Conservation (phyloP, 1,284 basidiomycete species). For the Moesziomyces globuligerus region DNA sequence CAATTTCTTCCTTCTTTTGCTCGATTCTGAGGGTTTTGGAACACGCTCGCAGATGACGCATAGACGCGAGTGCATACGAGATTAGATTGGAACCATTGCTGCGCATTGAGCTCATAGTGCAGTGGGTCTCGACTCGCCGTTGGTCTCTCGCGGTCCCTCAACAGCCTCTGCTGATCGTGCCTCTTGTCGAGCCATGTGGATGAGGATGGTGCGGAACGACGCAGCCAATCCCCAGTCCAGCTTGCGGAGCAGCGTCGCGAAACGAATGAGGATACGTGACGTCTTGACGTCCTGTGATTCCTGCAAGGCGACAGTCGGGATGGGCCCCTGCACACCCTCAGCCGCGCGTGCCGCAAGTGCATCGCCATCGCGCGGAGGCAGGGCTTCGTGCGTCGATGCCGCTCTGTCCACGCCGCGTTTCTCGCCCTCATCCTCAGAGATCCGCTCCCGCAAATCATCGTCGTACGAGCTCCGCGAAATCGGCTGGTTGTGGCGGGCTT, state of each 20-base stretch:
- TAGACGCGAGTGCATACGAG: no score
- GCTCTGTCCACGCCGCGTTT: background rate
- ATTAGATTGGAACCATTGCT: no score
- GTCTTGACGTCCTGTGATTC: background rate
- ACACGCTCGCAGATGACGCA: no score
- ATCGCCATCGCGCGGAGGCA: background rate
- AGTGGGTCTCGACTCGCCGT: background rate
- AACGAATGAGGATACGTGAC: constrained; percentile 10
- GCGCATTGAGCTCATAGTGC: background rate
- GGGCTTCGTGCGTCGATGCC: no score
- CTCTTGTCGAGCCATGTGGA: constrained; percentile 19
- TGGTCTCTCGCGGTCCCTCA: background rate
- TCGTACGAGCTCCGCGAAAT: background rate
- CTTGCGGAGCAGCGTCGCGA: constrained; percentile 7
- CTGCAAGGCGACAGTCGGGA: background rate
- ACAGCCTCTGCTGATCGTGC: background rate
- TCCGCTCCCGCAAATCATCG: background rate
- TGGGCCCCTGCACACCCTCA: background rate
- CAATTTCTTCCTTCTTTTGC: no score
- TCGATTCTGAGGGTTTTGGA: no score
- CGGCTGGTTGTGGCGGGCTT: background rate
- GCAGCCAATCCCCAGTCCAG: constrained; percentile 21
- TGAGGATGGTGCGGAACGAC: constrained; percentile 14
- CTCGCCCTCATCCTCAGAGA: background rate
- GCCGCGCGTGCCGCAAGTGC: background rate